phyloP scores from a whole-genome alignment of 2,329 filamentous ascomycete species.

The Penicillium sp. region DNA sequence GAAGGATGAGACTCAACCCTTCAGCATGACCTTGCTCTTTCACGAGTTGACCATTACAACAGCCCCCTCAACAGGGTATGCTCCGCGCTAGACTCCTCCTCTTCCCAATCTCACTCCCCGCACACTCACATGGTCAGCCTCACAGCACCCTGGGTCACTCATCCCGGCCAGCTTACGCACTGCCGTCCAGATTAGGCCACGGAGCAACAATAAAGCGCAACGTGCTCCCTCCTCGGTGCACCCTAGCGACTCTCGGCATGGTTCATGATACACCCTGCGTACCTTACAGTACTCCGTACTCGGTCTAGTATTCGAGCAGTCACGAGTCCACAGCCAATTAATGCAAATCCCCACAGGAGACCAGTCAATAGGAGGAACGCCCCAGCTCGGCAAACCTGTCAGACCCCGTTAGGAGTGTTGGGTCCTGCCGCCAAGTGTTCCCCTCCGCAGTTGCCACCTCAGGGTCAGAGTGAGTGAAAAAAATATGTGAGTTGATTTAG shows the following conservation, averaged over 20 bases:
- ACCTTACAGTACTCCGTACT: too few relatives aligned
- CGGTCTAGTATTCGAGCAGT: too few relatives aligned
- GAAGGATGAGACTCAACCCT: not conserved
- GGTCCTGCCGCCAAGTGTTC: not conserved
- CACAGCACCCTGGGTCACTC: not conserved
- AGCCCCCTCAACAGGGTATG: not conserved
- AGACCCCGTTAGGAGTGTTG: not conserved
- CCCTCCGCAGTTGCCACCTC: not conserved
- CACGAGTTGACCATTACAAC: not conserved
- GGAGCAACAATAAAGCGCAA: conserved; percentile 1
- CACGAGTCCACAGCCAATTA: not conserved
- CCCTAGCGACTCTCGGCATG: too few relatives aligned
- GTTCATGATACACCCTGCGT: too few relatives aligned
- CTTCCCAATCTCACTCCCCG: too few relatives aligned
- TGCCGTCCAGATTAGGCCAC: not conserved
- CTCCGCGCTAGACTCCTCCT: too few relatives aligned
- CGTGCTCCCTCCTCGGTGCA: too few relatives aligned
- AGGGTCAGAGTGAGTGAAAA: too few relatives aligned
- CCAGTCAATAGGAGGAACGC: not conserved
- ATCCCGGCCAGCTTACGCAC: not conserved
- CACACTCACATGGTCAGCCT: not conserved
- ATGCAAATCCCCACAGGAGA: not conserved
- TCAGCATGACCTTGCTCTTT: not conserved
- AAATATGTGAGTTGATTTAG: too few relatives aligned
- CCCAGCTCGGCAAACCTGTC: not conserved